Evolutionary conservation across 805 yeast species (phyloP).

Genomic region (Candida sanyiensis): DNA sequence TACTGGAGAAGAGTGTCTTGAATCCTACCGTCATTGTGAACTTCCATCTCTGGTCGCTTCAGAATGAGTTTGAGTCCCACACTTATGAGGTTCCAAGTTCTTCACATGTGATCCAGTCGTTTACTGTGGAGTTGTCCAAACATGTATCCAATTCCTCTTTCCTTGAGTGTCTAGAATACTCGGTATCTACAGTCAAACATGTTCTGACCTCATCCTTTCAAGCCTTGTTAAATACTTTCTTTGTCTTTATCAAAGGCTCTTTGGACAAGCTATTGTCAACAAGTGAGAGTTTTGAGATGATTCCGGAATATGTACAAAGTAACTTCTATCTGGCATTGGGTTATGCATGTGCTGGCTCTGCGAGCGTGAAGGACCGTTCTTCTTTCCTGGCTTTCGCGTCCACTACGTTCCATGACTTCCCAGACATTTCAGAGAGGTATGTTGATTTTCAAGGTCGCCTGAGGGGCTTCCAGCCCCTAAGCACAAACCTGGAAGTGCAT

Average conservation of each 20-base stretch:
- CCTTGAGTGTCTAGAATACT: background rate
- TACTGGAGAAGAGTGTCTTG: slow-evolving; percentile 45
- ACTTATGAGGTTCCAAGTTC: slow-evolving; percentile 1
- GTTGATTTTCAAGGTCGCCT: slow-evolving; percentile 43
- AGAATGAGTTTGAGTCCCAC: background rate
- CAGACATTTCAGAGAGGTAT: slow-evolving; percentile 30
- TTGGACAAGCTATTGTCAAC: slow-evolving; percentile 4
- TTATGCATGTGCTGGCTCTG: slow-evolving; percentile 27
- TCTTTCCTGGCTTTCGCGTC: slow-evolving; percentile 20
- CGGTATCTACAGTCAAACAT: slow-evolving; percentile 2
- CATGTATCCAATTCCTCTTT: background rate
- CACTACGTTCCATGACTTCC: slow-evolving; percentile 15
- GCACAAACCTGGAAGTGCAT: slow-evolving; percentile 26
- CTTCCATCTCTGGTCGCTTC: slow-evolving; percentile 1
- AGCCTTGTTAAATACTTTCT: slow-evolving; percentile 4
- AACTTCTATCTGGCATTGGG: slow-evolving; percentile 1
- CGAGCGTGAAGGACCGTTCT: slow-evolving; percentile 19
- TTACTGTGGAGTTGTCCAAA: background rate
- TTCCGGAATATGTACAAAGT: slow-evolving; percentile 3
- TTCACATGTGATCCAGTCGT: background rate
- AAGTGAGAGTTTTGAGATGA: background rate
- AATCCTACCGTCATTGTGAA: slow-evolving; percentile 22
- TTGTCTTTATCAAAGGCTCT: slow-evolving; percentile 1
- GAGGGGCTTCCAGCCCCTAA: slow-evolving; percentile 44
- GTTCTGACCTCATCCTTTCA: slow-evolving; percentile 1